Conservation (phyloP, 352 stramenopile species). For the Globisporangium nagaii region DNA sequence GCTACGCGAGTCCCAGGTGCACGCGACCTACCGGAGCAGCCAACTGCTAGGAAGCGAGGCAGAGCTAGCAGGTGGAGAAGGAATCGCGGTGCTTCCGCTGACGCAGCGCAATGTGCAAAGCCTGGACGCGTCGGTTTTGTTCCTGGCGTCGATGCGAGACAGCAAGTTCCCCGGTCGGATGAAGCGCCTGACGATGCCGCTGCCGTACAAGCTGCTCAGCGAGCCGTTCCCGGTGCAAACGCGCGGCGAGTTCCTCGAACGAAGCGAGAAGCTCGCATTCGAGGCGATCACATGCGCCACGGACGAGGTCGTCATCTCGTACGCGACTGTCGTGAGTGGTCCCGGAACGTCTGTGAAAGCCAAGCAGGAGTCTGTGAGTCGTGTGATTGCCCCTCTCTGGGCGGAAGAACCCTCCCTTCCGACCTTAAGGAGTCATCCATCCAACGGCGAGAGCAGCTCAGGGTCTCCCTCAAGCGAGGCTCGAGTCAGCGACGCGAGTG, state of each 20-base stretch:
- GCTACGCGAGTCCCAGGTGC: slow-evolving; percentile 31
- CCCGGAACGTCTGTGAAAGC: neutral
- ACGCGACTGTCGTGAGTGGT: slow-evolving; percentile 22
- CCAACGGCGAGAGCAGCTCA: neutral
- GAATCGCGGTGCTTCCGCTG: slow-evolving; percentile 46
- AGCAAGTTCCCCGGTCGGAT: slow-evolving; percentile 74
- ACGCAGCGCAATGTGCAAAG: slow-evolving; percentile 32
- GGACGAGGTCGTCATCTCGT: slow-evolving; percentile 47
- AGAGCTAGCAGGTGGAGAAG: neutral
- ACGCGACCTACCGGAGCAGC: neutral
- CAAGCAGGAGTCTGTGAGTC: slow-evolving; percentile 22
- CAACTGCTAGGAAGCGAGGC: neutral
- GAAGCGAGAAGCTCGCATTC: slow-evolving; percentile 42
- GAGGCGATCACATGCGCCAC: slow-evolving; percentile 29
- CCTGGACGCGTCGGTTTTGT: slow-evolving; percentile 27
- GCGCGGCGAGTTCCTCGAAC: slow-evolving; percentile 37
- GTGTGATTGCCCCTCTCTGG: slow-evolving; percentile 28
- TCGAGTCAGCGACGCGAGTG: neutral
- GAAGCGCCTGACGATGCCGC: slow-evolving; percentile 56
- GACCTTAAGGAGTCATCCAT: neutral
- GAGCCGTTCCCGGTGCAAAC: slow-evolving; percentile 55
- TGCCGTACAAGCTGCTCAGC: slow-evolving; percentile 46
- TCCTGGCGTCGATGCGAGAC: slow-evolving; percentile 69
- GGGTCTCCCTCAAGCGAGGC: neutral
- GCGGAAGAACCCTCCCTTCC: neutral